These are phyloP conservation scores for Ambrosiella beaveri DNA, from an alignment of 2,329 filamentous ascomycete species.

Conservation along the genomic window DNA sequence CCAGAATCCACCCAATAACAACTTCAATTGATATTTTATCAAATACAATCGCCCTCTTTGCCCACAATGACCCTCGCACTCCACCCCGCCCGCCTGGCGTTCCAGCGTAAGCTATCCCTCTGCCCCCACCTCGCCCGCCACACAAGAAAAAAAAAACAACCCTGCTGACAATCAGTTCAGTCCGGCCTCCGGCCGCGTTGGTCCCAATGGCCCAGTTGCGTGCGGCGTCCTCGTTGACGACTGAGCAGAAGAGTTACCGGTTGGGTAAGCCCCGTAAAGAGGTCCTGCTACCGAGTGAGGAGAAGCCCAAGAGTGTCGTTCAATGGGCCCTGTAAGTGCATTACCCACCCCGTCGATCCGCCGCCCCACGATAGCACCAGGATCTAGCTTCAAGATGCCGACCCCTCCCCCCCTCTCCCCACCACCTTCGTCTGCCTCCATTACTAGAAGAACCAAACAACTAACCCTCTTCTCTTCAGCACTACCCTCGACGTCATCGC, in stretches of 20 bases:
- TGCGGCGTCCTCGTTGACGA: slow-evolving; percentile 40
- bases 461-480: slow-evolving; percentile 24
- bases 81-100: not conserved
- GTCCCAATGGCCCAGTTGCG: slow-evolving; percentile 47
- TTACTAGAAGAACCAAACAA: not conserved
- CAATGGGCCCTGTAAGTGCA: slow-evolving; percentile 70
- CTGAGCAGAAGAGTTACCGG: slow-evolving; percentile 31
- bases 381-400: not conserved
- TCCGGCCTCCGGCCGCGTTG: slow-evolving; percentile 46
- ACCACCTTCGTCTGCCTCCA: too few relatives aligned
- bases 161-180: slow-evolving; percentile 25
- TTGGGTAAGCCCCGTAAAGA: slow-evolving; percentile 35
- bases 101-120: not conserved
- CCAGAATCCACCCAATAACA: too few relatives aligned
- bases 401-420: too few relatives aligned
- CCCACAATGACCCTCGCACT: not conserved
- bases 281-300: slow-evolving; percentile 62
- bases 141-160: not conserved
- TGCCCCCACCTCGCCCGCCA: not conserved
- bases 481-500: slow-evolving; percentile 62
- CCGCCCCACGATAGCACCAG: not conserved
- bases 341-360: not conserved
- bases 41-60: too few relatives aligned
- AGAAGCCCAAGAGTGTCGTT: slow-evolving; percentile 59
- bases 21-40: too few relatives aligned